Evolutionary conservation across 2,329 filamentous ascomycete genomes (phyloP).

Genomic region (Gremmenia infestans): DNA sequence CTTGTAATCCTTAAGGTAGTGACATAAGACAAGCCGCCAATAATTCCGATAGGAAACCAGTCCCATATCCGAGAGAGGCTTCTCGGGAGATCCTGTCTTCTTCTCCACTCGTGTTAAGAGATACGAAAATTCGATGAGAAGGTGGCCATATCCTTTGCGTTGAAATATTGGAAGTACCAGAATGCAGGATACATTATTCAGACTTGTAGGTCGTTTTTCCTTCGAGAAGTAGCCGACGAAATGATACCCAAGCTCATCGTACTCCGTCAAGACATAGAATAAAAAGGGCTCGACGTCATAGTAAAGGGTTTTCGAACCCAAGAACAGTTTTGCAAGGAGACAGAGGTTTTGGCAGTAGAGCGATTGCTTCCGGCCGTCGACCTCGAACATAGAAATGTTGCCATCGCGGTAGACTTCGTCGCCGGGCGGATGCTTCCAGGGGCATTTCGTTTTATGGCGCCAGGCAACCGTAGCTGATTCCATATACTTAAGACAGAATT

Average conservation of each 20-base stretch:
- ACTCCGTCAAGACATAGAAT: conserved; percentile 96
- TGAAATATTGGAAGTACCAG: conserved; percentile 94
- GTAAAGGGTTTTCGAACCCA: conserved; percentile 98
- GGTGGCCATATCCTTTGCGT: conserved; percentile 92
- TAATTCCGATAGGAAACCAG: conserved; percentile 96
- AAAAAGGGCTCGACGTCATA: conserved; percentile 97
- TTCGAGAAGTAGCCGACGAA: conserved; percentile 99
- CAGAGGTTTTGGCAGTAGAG: conserved; percentile 99
- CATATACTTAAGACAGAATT: conserved; percentile 99
- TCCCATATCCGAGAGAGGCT: conserved; percentile 96
- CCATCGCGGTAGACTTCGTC: conserved; percentile 95
- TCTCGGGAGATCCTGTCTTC: conserved; percentile 94
- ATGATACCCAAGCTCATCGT: conserved; percentile 86
- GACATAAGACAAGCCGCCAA: conserved; percentile 86
- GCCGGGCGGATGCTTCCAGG: conserved; percentile 91
- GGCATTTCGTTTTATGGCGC: conserved; percentile 95
- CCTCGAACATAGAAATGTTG: conserved; percentile 92
- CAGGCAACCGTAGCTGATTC: conserved; percentile 98
- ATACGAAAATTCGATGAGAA: conserved; percentile 98
- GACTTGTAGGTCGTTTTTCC: conserved; percentile 88
- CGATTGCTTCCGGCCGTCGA: conserved; percentile 92
- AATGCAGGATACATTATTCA: conserved; percentile 98
- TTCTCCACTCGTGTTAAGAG: conserved; percentile 87
- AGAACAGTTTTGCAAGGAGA: conserved; percentile 88
- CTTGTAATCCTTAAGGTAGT: conserved; percentile 67